Evolutionary conservation across 441 rosid species (phyloP).

Genomic region (Erysimum pusillum): DNA sequence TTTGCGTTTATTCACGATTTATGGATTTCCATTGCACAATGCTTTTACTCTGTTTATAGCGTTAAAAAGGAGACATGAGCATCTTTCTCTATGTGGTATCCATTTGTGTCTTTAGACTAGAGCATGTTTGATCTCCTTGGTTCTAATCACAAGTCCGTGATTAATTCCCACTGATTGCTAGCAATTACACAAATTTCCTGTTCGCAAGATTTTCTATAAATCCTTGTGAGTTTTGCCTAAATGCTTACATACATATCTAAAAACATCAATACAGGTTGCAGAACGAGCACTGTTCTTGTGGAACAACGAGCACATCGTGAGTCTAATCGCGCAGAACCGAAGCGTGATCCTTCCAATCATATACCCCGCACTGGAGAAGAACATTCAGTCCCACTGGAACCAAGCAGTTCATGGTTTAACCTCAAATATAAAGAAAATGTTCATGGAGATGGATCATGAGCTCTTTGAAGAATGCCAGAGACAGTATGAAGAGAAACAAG

Average conservation of each 20-base stretch:
- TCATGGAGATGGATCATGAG: constrained; percentile 84
- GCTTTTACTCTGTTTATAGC: not conserved
- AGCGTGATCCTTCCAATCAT: constrained; percentile 74
- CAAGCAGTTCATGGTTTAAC: constrained; percentile 93
- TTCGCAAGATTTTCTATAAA: not conserved
- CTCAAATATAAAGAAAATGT: constrained; percentile 82
- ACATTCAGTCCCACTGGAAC: constrained; percentile 85
- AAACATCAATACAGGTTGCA: constrained; percentile 66
- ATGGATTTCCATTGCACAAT: constrained; percentile 4
- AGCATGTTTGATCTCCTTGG: not conserved
- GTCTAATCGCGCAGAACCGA: constrained; percentile 83
- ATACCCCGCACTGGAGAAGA: constrained; percentile 84
- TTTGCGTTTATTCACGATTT: constrained; percentile 1
- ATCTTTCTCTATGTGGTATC: constrained; percentile 12
- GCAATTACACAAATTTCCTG: constrained; percentile 12
- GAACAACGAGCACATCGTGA: constrained; percentile 93
- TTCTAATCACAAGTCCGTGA: not conserved
- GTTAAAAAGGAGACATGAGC: not conserved
- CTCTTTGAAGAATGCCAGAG: constrained; percentile 80
- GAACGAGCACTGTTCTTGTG: constrained; percentile 93
- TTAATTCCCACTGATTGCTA: not conserved
- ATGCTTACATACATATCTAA: constrained; percentile 16
- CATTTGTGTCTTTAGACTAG: constrained; percentile 27
- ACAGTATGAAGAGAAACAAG: constrained; percentile 70
- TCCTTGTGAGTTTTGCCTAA: constrained; percentile 13